These are phyloP conservation scores for Leishmania tarentolae DNA, from an alignment of 208 protist species.

Conservation along the genomic window DNA sequence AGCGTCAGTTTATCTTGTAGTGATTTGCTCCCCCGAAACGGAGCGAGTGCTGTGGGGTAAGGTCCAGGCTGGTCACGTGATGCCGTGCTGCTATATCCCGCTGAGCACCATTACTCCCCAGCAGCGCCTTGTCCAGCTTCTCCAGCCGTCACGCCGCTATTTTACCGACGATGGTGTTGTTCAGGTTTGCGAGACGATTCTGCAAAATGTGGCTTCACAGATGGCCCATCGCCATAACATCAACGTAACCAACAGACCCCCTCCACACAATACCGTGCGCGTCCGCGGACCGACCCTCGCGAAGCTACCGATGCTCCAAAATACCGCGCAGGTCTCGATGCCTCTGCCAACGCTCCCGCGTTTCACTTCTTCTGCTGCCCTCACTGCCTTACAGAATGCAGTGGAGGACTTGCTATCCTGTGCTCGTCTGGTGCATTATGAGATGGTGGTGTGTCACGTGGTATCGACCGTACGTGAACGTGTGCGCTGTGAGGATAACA, in stretches of 20 bases:
- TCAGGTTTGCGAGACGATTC: constrained; percentile 20
- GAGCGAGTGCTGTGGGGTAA: constrained; percentile 31
- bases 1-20: constrained; percentile 22
- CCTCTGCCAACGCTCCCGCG: constrained; percentile 22
- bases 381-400: constrained; percentile 7
- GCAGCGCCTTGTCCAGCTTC: constrained; percentile 28
- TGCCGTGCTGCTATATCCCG: constrained; percentile 28
- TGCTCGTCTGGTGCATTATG: constrained; percentile 18
- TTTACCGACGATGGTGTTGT: constrained; percentile 17
- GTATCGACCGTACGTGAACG: constrained; percentile 18
- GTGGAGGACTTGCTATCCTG: constrained; percentile 21
- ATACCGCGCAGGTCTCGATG: background rate
- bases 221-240: background rate
- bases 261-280: constrained; percentile 14
- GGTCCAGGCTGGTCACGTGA: background rate
- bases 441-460: constrained; percentile 25
- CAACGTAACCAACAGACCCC: background rate
- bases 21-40: constrained; percentile 23
- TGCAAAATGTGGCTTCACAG: constrained; percentile 16
- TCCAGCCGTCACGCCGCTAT: constrained; percentile 23
- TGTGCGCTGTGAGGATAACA: constrained; percentile 1
- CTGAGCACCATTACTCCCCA: constrained; percentile 19
- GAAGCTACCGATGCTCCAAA: constrained; percentile 7
- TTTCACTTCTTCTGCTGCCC: constrained; percentile 12
- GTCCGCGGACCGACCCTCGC: constrained; percentile 28